A percentile compares a stretch with the other conserved stretches of the same genome.
phyloP scores from a whole-genome alignment of 192 early-diverging fungal species.

The Linderina pennispora region DNA sequence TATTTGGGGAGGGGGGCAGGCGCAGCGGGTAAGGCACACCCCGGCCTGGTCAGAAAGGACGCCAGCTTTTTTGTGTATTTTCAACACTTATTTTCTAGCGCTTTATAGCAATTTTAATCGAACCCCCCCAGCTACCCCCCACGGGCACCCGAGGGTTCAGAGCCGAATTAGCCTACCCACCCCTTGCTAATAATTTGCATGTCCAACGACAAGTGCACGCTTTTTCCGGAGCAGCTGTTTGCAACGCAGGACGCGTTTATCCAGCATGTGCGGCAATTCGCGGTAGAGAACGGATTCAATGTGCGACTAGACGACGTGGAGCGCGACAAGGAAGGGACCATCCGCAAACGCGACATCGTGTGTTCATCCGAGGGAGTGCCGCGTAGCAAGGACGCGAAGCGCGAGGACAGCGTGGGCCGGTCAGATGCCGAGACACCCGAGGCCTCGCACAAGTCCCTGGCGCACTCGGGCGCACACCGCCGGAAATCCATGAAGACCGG shows the following conservation, averaged over 20 bases:
- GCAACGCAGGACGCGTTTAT: conserved; percentile 46
- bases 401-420: conserved; percentile 27
- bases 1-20: no score
- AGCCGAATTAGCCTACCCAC: no score
- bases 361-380: conserved; percentile 46
- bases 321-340: conserved; percentile 45
- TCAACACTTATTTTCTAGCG: no score
- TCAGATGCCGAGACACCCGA: conserved; percentile 14
- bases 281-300: conserved; percentile 46
- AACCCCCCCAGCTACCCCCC: no score
- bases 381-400: conserved; percentile 41
- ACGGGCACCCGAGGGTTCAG: no score
- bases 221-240: conserved; percentile 46
- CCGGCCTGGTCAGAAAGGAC: no score
- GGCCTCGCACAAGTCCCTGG: conserved; percentile 4
- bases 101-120: no score
- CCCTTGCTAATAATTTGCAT: no score
- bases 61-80: no score
- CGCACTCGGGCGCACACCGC: conserved; percentile 43
- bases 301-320: conserved; percentile 48
- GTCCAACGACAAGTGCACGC: conserved; percentile 43
- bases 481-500: conserved; percentile 50
- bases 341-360: conserved; percentile 50
- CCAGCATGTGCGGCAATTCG: conserved; percentile 40
- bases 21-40: no score